Evolutionary conservation across 768 basidiomycete genomes (phyloP), one percentile per base, ranked within the genome.

Genomic region (Neoboletus magnificus): DNA sequence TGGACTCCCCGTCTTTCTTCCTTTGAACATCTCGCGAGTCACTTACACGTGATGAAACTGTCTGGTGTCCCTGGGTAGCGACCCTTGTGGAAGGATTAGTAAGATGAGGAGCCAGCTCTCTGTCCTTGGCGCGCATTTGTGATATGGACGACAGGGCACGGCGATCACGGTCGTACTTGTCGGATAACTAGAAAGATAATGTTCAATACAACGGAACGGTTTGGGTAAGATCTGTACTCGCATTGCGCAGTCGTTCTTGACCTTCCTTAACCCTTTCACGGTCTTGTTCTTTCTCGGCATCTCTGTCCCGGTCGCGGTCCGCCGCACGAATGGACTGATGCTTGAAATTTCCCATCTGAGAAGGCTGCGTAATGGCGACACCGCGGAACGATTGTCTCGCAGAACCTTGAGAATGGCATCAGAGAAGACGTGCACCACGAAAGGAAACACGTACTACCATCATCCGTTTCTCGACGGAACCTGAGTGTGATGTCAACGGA

Each of bases 281-380:
- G 48, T 82, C 81, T 50, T 76, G 73, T 29, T 80, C 79, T 53
- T 71, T 73, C 55, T 79, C 85, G 9, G 69, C 66, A 23, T 83
- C 71, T 51, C 64, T 67, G 43, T 73, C 82, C 47, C 79, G 74
- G 54, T 73, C 82, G 47, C 85, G 80, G 68, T 89, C 88, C 41
- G 74, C 77, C 16, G 82, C 76, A 50, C 89, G 87, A 62, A 87
- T 73, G 12, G 91, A 90, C 62, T 93, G 91, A 65, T 93, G 91
- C 67, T 91, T 89, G 71, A 93, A 93, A 67, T 91, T 92, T 46
- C 91, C 91, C 91, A 93, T 93, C 74, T 93, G 91, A 35, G 91
- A 90, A 27, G 90, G 89, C 63, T 93, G 91, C 25, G 88, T 82
- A 47, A 88, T 63, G 25, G 71, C 60, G 15, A 71, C 77, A 13